Conservation (phyloP, 176 grass and related monocot genomes). For the Pontederia paniculata region DNA sequence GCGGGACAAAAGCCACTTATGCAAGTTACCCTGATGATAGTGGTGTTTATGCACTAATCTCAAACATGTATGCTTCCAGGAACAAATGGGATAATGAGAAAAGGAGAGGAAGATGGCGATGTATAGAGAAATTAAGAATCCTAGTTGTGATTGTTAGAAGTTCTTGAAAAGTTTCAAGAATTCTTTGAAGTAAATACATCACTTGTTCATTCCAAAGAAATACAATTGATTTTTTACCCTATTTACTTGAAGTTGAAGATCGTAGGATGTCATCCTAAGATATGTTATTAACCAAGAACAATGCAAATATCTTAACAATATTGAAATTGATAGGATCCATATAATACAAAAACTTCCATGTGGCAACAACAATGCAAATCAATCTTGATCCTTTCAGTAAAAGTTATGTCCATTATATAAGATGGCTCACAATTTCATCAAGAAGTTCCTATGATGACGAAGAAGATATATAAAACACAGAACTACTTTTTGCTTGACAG, state of each 20-base stretch:
- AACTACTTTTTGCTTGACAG: no score
- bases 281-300: neutral
- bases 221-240: constrained; percentile 32
- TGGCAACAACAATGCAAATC: no score
- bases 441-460: no score
- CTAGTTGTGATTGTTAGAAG: constrained; percentile 41
- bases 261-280: constrained; percentile 28
- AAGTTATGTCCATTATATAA: no score
- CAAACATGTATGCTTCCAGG: constrained; percentile 56
- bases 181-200: constrained; percentile 36
- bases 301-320: neutral
- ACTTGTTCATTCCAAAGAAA: constrained; percentile 40
- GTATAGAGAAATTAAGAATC: constrained; percentile 47
- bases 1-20: constrained; percentile 35
- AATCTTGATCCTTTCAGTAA: no score
- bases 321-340: neutral
- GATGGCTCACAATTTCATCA: no score
- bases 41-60: constrained; percentile 58
- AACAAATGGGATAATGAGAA: constrained; percentile 47
- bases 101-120: constrained; percentile 43
- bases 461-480: no score
- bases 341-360: no score
- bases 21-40: constrained; percentile 42
- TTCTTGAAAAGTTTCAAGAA: constrained; percentile 35
- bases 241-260: constrained; percentile 36